phyloP scores from a whole-genome alignment of 2,329 filamentous ascomycete species.

The Claviceps fusiformis region DNA sequence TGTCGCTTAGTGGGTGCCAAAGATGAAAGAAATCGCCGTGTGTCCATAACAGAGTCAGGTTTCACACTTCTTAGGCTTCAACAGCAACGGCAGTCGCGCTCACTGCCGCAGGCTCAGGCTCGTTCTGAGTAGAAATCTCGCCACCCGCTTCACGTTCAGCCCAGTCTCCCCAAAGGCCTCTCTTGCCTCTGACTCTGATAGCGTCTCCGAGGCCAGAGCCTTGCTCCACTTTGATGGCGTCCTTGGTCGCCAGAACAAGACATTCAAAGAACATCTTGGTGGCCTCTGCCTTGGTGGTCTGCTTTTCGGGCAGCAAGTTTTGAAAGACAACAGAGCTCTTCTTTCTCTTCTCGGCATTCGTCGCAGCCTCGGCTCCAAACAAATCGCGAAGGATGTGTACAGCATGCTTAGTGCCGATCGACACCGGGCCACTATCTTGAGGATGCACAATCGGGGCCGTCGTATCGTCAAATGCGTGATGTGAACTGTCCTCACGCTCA shows the following conservation, averaged over 20 bases:
- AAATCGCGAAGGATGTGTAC: constrained; percentile 86
- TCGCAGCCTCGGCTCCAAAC: constrained; percentile 62
- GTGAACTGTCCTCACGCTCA: constrained; percentile 28
- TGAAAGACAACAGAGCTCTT: constrained; percentile 76
- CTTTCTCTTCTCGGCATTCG: constrained; percentile 57
- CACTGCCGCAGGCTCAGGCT: constrained; percentile 23
- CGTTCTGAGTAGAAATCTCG: constrained; percentile 41
- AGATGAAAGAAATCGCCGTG: not conserved
- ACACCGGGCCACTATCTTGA: constrained; percentile 73
- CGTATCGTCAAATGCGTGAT: constrained; percentile 65
- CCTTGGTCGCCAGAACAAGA: constrained; percentile 89
- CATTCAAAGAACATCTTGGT: constrained; percentile 99
- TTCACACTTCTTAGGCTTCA: constrained; percentile 16
- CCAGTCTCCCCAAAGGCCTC: constrained; percentile 95
- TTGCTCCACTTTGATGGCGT: constrained; percentile 95
- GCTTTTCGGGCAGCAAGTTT: constrained; percentile 69
- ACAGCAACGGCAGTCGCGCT: constrained; percentile 22
- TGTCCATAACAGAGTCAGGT: constrained; percentile 5
- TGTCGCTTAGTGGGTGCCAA: not conserved
- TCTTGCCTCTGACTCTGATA: constrained; percentile 77
- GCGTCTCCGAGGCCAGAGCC: constrained; percentile 60
- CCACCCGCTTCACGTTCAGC: constrained; percentile 63
- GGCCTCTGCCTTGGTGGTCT: constrained; percentile 74
- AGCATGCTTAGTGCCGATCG: constrained; percentile 83
- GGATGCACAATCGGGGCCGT: constrained; percentile 64